phyloP scores from a whole-genome alignment of 1,139 yeast species.

The Candida smagusa region DNA sequence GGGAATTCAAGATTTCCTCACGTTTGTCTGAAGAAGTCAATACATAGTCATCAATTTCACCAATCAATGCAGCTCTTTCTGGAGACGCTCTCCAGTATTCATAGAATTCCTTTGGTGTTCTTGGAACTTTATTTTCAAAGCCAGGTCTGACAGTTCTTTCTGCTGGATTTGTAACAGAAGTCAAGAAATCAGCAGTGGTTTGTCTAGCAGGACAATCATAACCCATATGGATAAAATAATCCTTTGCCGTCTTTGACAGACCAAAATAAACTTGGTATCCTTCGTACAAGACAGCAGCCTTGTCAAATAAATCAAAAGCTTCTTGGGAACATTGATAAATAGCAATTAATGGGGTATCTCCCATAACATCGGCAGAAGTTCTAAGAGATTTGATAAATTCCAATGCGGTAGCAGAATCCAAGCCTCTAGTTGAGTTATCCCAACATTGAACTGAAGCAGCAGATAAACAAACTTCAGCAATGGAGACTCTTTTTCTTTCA shows the following conservation, averaged over 20 bases:
- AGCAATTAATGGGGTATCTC: constrained; percentile 26
- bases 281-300: constrained; percentile 24
- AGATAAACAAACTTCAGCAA: constrained; percentile 20
- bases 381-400: constrained; percentile 26
- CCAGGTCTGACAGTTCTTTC: constrained; percentile 47
- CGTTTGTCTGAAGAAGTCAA: constrained; percentile 15
- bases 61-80: constrained; percentile 35
- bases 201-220: constrained; percentile 51
- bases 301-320: constrained; percentile 26
- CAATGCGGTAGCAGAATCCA: constrained; percentile 24
- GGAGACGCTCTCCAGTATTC: constrained; percentile 59
- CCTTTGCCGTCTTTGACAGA: constrained; percentile 18
- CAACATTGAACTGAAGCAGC: constrained; percentile 22
- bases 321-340: constrained; percentile 29
- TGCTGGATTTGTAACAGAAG: constrained; percentile 56
- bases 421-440: constrained; percentile 25
- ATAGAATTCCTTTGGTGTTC: constrained; percentile 67
- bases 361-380: constrained; percentile 22
- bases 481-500: constrained; percentile 24
- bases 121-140: constrained; percentile 60
- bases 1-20: constrained; percentile 44
- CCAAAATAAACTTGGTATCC: constrained; percentile 26
- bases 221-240: constrained; percentile 22
- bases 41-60: constrained; percentile 32
- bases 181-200: constrained; percentile 55